These are phyloP conservation scores for Bretziella fagacearum DNA, from an alignment of 2,329 filamentous ascomycete genomes.

Conservation along the genomic window DNA sequence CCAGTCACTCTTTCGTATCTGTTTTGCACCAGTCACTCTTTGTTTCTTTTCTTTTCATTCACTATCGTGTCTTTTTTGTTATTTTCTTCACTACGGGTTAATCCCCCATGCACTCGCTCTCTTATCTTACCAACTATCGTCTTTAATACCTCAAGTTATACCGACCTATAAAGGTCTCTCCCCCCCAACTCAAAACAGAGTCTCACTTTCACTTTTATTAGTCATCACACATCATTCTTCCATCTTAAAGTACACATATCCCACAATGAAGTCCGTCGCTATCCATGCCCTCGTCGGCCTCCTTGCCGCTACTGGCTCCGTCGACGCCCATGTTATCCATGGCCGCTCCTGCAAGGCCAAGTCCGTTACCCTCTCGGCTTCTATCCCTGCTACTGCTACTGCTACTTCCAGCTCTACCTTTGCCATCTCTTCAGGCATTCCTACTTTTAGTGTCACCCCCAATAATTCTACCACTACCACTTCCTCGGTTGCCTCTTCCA, in stretches of 20 bases:
- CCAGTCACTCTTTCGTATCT: background rate
- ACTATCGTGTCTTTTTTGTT: background rate
- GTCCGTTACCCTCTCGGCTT: background rate
- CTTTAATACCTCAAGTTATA: background rate
- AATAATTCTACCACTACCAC: background rate
- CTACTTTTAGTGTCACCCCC: background rate
- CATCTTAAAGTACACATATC: background rate
- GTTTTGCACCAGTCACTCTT: conserved; percentile 7
- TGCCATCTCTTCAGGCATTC: background rate
- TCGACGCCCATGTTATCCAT: conserved; percentile 4
- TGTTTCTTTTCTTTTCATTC: conserved; percentile 1
- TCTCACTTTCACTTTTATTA: background rate
- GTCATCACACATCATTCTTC: background rate
- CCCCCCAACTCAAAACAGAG: conserved; percentile 1
- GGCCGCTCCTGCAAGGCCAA: conserved; percentile 8
- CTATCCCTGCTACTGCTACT: background rate
- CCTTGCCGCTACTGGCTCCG: conserved; percentile 5
- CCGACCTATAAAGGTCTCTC: background rate
- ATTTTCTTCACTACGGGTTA: background rate
- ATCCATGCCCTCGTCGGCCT: conserved; percentile 7
- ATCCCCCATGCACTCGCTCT: background rate
- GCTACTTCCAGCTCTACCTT: background rate
- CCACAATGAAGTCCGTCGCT: conserved; percentile 11
- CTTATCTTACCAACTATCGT: background rate
- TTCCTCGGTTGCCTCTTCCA: background rate